Base-by-base conservation (phyloP, 495 filamentous ascomycete genomes). In the Delitschia confertaspora region DNA sequence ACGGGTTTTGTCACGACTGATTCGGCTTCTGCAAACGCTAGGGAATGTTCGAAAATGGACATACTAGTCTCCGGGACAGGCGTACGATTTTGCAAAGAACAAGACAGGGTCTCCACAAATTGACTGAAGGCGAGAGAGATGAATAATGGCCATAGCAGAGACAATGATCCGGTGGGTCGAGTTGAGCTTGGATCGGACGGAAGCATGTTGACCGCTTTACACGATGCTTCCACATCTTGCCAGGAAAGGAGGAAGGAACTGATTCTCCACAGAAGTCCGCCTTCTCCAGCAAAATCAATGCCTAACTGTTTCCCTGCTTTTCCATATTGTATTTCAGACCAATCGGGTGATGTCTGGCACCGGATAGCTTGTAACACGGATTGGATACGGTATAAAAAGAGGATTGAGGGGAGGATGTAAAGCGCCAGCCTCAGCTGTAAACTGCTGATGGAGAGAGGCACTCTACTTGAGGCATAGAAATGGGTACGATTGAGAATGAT, bases 21-120 rank as follows among this genome's bases (percentile, higher is more conserved):
- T 58, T 98, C 93, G 3, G 91, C 87, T 61, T 98, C 93, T 1
- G 91, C 86, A 63, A 96, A 98, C 0, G 91, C 91, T 10, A 98
- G 68, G 0, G 91, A 96, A 58, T 95, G 87, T 53, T 98, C 91
- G 58, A 98, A 91, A 14, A 96, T 74, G 0, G 88, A 94, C 85
- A 96, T 95, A 4, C 88, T 87, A 0, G 87, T 91, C 64, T 96
- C 91, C 0, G 86, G 79, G 45, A 80, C 74, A 4, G 82, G 70
- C 3, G 72, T 70, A 8, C 82, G 75, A n/a, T 88, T 88, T 51
- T 93, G 87, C n/a, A 96, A 69, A 3, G 89, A 83, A 60, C 85
- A 88, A 4, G 81, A 77, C 16, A 96, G 67, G 0, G 82, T 87
- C 58, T 96, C 91, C 19, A 93, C 61, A 54, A 95, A 91, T 53